Evolutionary conservation across 2,329 filamentous ascomycete genomes (phyloP).

Genomic region (Colletotrichum sp.): DNA sequence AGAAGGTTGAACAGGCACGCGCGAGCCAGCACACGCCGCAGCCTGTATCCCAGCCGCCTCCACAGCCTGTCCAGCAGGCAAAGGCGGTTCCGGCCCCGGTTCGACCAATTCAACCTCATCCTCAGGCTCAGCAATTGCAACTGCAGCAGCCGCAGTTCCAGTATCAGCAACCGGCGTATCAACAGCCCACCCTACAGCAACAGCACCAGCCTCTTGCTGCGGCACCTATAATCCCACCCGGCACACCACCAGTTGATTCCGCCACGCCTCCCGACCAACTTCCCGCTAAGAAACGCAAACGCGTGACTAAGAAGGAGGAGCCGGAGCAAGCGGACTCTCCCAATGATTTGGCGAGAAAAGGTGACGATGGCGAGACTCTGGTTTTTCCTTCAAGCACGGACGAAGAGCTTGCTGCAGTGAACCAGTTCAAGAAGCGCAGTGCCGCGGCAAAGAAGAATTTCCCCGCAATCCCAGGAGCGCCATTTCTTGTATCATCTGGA

Average conservation of each 20-base stretch:
- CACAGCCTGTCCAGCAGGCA: conserved; percentile 23
- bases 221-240: conserved; percentile 22
- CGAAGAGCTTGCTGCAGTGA: conserved; percentile 32
- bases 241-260: conserved; percentile 11
- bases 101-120: conserved; percentile 4
- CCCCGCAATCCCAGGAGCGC: conserved; percentile 43
- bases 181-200: not conserved
- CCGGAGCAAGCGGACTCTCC: conserved; percentile 36
- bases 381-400: conserved; percentile 18
- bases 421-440: conserved; percentile 41
- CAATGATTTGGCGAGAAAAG: conserved; percentile 33
- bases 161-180: not conserved
- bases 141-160: not conserved
- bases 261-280: conserved; percentile 27
- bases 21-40: not conserved
- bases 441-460: conserved; percentile 42
- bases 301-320: conserved; percentile 30
- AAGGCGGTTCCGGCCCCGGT: not conserved
- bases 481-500: conserved; percentile 41
- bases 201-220: conserved; percentile 5
- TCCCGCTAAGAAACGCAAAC: conserved; percentile 44
- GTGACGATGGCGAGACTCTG: conserved; percentile 39
- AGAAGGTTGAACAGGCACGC: not conserved
- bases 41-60: conserved; percentile 19
- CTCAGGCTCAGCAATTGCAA: not conserved